phyloP scores from a whole-genome alignment of 768 basidiomycete species.

The Pisolithus marmoratus region DNA sequence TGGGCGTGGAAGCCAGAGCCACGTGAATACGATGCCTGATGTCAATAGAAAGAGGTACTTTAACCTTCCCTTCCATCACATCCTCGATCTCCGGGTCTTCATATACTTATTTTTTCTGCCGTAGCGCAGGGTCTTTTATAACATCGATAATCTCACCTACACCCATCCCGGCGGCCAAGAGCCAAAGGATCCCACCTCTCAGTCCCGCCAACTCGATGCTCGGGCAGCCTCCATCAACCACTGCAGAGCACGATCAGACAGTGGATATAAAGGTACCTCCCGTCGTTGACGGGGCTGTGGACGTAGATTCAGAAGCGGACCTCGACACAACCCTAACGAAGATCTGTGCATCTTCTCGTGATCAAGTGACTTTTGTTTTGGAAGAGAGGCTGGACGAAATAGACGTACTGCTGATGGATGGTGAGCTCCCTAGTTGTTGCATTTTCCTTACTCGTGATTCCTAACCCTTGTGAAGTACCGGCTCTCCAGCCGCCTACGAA shows the following conservation, averaged over 20 bases:
- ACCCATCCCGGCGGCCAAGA: constrained; percentile 18
- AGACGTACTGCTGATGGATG: constrained; percentile 50
- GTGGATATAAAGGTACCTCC: not conserved
- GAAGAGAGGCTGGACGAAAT: constrained; percentile 53
- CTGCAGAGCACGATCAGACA: not conserved
- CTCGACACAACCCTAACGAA: constrained; percentile 29
- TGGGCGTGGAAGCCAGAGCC: constrained; percentile 26
- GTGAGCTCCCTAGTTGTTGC: constrained; percentile 26
- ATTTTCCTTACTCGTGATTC: too few relatives aligned
- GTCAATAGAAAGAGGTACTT: not conserved
- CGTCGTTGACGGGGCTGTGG: not conserved
- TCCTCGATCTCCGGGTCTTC: constrained; percentile 8
- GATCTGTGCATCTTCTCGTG: constrained; percentile 26
- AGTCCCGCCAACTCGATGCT: constrained; percentile 14
- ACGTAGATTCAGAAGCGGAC: constrained; percentile 8
- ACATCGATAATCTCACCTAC: constrained; percentile 27
- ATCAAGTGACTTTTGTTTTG: constrained; percentile 36
- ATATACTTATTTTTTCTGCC: constrained; percentile 18
- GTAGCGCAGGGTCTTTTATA: constrained; percentile 29
- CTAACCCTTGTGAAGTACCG: not conserved
- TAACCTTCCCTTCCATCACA: constrained; percentile 10
- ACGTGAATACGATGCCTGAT: constrained; percentile 2
- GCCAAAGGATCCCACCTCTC: constrained; percentile 6
- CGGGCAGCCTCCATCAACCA: constrained; percentile 19
- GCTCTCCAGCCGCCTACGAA: not conserved